Base-by-base conservation (phyloP, 495 filamentous ascomycete species). In the Pyronema omphalodes region DNA sequence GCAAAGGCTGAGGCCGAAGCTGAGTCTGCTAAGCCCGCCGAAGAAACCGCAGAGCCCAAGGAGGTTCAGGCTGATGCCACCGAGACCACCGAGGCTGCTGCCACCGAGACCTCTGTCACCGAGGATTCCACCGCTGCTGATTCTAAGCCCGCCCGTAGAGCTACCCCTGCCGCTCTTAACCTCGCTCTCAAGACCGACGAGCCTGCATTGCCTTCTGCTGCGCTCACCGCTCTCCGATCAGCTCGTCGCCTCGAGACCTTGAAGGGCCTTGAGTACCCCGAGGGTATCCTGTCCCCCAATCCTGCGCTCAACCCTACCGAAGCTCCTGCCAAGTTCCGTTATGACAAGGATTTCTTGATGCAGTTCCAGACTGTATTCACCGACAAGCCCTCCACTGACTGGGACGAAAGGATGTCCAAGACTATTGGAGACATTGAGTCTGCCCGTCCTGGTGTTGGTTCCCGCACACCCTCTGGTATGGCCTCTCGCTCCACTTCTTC, bases 321-420 rank as follows among this genome's bases (percentile, higher is more conserved):
- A 4, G 76, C 73, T 53, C 83, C 82, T 57, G 79, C 81, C 59
- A 88, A 84, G 63, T 94, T 94, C 75, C 85, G 88, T 64, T 99
- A 99, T 70, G 86, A 95, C 67, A 83, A 84, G 54, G 79, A 86
- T 47, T 99, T 99, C 75, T 71, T 99, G 68, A 73, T 96, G n/a
- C 93, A 99, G 64, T 99, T 99, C 75, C 82, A 95, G 71, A 71
- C 72, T 51, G 84, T 87, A 1, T 99, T 94, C 70, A 91, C 82
- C 52, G 91, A 98, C 69, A 93, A 95, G 68, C 91, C 91, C 8
- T 88, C 86, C 1, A 58, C 85, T 11, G 88, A 95, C 60, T 98
- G 94, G 79, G 81, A 88, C 52, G 69, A 75, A 47, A 86, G 86
- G 57, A 75, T 98, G 58, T 86, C 75, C 35, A 81, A 94, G 63